Evolutionary conservation across 306 rosid species (phyloP), one percentile per base, ranked within the genome.

Genomic region (Trifolium fragiferum): DNA sequence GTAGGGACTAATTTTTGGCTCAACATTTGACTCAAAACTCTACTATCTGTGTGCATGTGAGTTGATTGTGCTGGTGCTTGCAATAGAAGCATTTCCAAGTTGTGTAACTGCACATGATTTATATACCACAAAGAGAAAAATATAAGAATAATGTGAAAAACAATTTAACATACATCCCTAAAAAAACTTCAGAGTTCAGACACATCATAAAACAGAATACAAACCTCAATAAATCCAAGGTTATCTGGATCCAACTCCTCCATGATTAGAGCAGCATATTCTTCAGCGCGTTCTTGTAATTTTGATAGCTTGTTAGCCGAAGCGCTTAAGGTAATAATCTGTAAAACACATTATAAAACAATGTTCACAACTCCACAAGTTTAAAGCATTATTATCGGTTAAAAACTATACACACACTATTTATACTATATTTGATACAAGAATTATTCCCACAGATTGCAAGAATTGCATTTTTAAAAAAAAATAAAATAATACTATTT

Each of bases 201-300:
- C n/a, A n/a, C n/a, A n/a, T n/a, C n/a, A n/a, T n/a, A n/a, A 21
- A 57, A 63, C 20, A 23, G 9, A 78, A 75, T 9, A 75, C 2
- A 53, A 63, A 89, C 98, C 92, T 91, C 97, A 72, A 93, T 84
- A 50, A 76, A 86, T 57, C 98, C 98, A 14, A 88, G 82, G 79
- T 84, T 84, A 83, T 84, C 78, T 11, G 91, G 97, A 41, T 93
- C 98, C 75, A 93, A 84, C 80, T 93, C 98, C 78, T 93, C 98
- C 90, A 89, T 91, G 78, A 93, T 93, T 38, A 93, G 75, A 15
- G 98, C 94, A 57, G 98, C 97, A 57, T 93, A 93, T 82, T 93
- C 98, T 64, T 93, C 91, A 1, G 92, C 83, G 5, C 86, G 89
- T 7, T 91, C 92, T 87, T 89, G 87, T 75, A 93, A 77, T 73